phyloP scores from a whole-genome alignment of 768 basidiomycete species.

The Russula dissimulans region DNA sequence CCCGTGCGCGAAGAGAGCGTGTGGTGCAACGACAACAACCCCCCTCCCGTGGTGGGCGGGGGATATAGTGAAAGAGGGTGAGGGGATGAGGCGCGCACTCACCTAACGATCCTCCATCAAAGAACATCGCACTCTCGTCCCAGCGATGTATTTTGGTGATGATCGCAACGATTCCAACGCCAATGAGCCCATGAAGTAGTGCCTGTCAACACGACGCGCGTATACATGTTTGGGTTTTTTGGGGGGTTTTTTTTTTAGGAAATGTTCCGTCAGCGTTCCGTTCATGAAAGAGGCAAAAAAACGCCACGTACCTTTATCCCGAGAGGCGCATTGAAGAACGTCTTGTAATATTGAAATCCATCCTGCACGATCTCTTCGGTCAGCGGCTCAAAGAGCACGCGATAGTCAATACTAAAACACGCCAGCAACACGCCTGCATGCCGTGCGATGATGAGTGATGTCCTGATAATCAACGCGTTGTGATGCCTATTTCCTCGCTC shows the following conservation, averaged over 20 bases:
- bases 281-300: neutral
- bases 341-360: slow-evolving; percentile 83
- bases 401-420: slow-evolving; percentile 82
- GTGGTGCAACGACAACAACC: too few species aligned
- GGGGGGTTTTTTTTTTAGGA: too few species aligned
- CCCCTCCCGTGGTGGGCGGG: too few species aligned
- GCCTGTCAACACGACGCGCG: slow-evolving; percentile 40
- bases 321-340: slow-evolving; percentile 87
- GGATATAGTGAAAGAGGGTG: neutral
- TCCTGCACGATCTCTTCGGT: slow-evolving; percentile 60
- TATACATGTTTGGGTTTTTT: neutral
- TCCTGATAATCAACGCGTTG: neutral
- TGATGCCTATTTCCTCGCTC: slow-evolving; percentile 22
- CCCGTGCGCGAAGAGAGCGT: neutral
- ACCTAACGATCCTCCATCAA: slow-evolving; percentile 88
- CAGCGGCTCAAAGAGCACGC: slow-evolving; percentile 61
- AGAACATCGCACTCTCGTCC: slow-evolving; percentile 91
- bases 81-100: slow-evolving; percentile 23
- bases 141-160: slow-evolving; percentile 75
- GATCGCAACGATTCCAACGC: slow-evolving; percentile 65
- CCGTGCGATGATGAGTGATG: slow-evolving; percentile 2
- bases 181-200: slow-evolving; percentile 77
- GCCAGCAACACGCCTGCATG: slow-evolving; percentile 67
- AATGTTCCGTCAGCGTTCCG: neutral
- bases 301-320: slow-evolving; percentile 73